phyloP scores from a whole-genome alignment of 768 basidiomycete genomes.

The Podaxis carcinomalis region DNA sequence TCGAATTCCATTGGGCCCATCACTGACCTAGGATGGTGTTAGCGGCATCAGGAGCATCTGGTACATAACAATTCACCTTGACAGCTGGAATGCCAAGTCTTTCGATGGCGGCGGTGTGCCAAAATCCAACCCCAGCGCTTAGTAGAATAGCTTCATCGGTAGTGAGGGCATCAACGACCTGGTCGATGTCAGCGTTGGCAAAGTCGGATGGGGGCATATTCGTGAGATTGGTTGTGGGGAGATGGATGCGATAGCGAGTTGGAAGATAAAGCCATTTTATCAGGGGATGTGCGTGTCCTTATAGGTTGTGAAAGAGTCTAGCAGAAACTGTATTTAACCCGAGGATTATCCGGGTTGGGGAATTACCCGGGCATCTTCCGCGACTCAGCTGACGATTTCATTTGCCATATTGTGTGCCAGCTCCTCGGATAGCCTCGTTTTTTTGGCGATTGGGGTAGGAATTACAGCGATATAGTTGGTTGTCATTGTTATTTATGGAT shows the following conservation, averaged over 20 bases:
- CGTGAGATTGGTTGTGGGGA: neutral
- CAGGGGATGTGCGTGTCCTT: neutral
- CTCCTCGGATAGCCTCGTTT: neutral
- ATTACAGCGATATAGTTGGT: neutral
- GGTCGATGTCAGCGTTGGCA: slow-evolving; percentile 54
- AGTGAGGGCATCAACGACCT: slow-evolving; percentile 61
- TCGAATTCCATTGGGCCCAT: slow-evolving; percentile 74
- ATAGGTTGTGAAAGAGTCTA: neutral
- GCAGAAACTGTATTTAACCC: neutral
- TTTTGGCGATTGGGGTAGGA: neutral
- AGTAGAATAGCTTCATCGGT: slow-evolving; percentile 72
- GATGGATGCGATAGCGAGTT: neutral
- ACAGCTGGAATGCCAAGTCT: slow-evolving; percentile 68
- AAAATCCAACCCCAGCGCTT: slow-evolving; percentile 72
- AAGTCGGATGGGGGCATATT: slow-evolving; percentile 69
- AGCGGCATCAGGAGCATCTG: neutral
- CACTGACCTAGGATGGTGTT: slow-evolving; percentile 51
- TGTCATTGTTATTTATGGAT: neutral
- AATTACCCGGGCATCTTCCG: neutral
- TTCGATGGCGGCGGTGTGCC: slow-evolving; percentile 66
- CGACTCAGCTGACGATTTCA: slow-evolving; percentile 3
- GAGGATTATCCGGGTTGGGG: neutral
- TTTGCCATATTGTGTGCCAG: neutral
- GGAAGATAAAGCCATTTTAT: neutral
- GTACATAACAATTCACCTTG: slow-evolving; percentile 38